These are phyloP conservation scores for Flagelloscypha sp. DNA, from an alignment of 768 basidiomycete genomes.

Conservation along the genomic window DNA sequence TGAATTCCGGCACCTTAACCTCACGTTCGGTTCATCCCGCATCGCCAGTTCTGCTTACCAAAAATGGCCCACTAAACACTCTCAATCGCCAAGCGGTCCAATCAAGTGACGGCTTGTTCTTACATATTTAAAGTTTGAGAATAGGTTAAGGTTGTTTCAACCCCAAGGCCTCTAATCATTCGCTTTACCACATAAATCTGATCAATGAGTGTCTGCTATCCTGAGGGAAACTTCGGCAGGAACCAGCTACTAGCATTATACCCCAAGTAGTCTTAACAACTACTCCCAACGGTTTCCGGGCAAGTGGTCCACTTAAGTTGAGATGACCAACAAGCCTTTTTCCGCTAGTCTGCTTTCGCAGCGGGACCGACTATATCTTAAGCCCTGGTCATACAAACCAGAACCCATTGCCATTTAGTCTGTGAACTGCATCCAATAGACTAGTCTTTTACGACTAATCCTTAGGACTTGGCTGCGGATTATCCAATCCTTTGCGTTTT, in stretches of 20 bases:
- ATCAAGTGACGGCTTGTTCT: slow-evolving; percentile 77
- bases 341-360: no score
- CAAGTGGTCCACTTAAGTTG: slow-evolving; percentile 43
- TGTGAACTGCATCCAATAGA: no score
- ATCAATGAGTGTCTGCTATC: slow-evolving; percentile 46
- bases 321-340: slow-evolving; percentile 40
- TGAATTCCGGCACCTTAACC: slow-evolving; percentile 75
- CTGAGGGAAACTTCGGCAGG: slow-evolving; percentile 82
- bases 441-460: no score
- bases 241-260: slow-evolving; percentile 91
- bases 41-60: slow-evolving; percentile 64
- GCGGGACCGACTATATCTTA: no score
- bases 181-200: slow-evolving; percentile 69
- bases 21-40: slow-evolving; percentile 64
- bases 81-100: slow-evolving; percentile 77
- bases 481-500: no score
- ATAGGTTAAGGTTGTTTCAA: slow-evolving; percentile 82
- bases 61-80: slow-evolving; percentile 79
- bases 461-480: no score
- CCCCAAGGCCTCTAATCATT: slow-evolving; percentile 91
- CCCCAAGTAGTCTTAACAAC: no score
- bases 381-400: no score
- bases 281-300: no score
- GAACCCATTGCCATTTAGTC: no score
- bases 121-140: slow-evolving; percentile 81